Percentiles rank a stretch among this genome's conserved stretches.
Conservation (phyloP, 768 basidiomycete species). For the Royoungia palumana region DNA sequence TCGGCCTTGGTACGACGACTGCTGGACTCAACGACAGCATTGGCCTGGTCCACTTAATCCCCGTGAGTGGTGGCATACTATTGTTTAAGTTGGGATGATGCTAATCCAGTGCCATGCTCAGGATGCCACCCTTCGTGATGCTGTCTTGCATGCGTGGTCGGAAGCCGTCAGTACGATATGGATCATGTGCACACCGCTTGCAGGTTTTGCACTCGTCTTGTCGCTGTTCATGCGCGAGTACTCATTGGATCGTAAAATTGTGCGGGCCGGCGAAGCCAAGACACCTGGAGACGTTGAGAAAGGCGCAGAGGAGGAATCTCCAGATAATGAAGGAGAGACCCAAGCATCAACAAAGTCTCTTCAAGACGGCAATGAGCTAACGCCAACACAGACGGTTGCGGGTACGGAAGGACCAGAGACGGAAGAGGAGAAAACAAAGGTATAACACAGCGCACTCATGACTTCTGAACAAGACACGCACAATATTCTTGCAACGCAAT, state of each 20-base stretch:
- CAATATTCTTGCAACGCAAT: too few species aligned
- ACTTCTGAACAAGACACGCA: too few species aligned
- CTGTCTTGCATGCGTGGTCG: conserved; percentile 63
- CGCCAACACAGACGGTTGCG: too few species aligned
- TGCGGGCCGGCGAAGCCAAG: conserved; percentile 34
- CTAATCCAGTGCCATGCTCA: conserved; percentile 15
- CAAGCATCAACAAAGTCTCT: too few species aligned
- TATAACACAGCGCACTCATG: too few species aligned
- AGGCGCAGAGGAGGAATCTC: background rate
- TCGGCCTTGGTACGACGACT: conserved; percentile 37
- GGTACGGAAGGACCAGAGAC: too few species aligned
- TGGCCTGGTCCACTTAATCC: conserved; percentile 35
- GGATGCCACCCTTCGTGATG: conserved; percentile 48
- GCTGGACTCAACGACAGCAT: conserved; percentile 47
- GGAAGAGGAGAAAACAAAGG: too few species aligned
- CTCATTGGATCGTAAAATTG: conserved; percentile 51
- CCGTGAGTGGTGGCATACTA: conserved; percentile 6
- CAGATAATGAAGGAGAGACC: too few species aligned
- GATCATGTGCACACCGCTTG: conserved; percentile 58
- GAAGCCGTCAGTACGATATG: conserved; percentile 62
- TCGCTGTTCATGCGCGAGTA: conserved; percentile 58
- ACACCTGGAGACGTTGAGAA: conserved; percentile 32
- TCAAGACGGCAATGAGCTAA: too few species aligned
- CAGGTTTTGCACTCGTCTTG: conserved; percentile 50
- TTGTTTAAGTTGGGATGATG: background rate